phyloP scores from a whole-genome alignment of 495 filamentous ascomycete genomes.

The Penicillium steckii region DNA sequence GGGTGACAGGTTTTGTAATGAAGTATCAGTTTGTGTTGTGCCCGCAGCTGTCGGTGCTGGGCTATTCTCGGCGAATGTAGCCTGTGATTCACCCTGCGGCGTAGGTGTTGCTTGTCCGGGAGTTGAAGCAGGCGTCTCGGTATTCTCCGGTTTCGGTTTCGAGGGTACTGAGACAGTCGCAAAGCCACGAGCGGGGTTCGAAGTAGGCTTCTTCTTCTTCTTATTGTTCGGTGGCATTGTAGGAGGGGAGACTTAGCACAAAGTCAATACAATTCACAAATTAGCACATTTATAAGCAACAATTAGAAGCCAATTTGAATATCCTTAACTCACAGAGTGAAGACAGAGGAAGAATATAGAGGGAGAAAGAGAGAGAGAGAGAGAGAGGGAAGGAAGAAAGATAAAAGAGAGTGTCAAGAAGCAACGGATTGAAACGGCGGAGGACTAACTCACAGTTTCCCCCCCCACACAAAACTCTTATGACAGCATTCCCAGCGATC shows the following conservation, averaged over 20 bases:
- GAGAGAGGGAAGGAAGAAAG: neutral
- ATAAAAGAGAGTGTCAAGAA: no score
- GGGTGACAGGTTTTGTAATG: constrained; percentile 59
- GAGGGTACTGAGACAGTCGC: constrained; percentile 88
- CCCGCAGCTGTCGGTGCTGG: constrained; percentile 11
- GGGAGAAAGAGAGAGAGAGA: neutral
- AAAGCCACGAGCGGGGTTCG: constrained; percentile 86
- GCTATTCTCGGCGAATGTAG: constrained; percentile 19
- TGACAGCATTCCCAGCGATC: constrained; percentile 42
- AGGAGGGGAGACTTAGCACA: constrained; percentile 16
- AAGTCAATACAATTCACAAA: no score
- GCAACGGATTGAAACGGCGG: no score
- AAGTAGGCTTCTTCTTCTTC: constrained; percentile 81
- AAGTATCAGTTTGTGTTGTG: constrained; percentile 20
- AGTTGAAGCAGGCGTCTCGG: constrained; percentile 29
- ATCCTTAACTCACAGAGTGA: neutral
- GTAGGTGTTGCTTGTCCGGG: constrained; percentile 37
- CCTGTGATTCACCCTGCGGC: constrained; percentile 42
- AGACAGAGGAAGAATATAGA: neutral
- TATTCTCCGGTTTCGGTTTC: constrained; percentile 51
- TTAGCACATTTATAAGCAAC: no score
- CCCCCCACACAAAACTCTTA: constrained; percentile 45
- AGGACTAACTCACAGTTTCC: constrained; percentile 10
- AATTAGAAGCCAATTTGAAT: no score
- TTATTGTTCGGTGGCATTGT: constrained; percentile 74